Evolutionary conservation across 129 eudicot genomes (phyloP).

Genomic region (Flaveria bidentis): DNA sequence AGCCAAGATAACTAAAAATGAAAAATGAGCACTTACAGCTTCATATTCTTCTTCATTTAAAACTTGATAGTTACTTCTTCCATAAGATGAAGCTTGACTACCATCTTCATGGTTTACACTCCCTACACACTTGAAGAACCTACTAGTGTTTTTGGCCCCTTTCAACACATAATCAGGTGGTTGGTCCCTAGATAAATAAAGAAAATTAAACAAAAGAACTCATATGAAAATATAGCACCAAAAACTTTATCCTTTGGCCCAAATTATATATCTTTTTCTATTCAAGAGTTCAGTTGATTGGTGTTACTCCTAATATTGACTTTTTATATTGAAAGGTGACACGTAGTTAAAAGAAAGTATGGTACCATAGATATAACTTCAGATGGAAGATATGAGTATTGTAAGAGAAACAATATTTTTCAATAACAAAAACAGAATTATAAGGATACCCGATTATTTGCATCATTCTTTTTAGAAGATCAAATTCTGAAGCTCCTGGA

Average conservation of each 20-base stretch:
- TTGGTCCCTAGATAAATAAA: slow-evolving; percentile 55
- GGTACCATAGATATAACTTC: not conserved
- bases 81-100: slow-evolving; percentile 41
- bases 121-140: slow-evolving; percentile 78
- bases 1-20: not conserved
- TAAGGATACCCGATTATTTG: slow-evolving; percentile 70
- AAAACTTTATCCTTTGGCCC: not conserved
- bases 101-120: slow-evolving; percentile 56
- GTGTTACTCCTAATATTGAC: not conserved
- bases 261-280: not conserved
- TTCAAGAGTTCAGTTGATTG: not conserved
- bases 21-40: slow-evolving; percentile 57
- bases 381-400: not conserved
- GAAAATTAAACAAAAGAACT: slow-evolving; percentile 11
- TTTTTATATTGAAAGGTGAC: not conserved
- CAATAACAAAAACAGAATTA: not conserved
- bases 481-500: slow-evolving; percentile 94
- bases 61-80: slow-evolving; percentile 67
- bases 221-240: slow-evolving; percentile 1
- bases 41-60: slow-evolving; percentile 91
- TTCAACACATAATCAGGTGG: slow-evolving; percentile 92
- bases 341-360: not conserved
- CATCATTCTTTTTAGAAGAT: slow-evolving; percentile 86
- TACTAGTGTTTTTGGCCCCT: slow-evolving; percentile 84
- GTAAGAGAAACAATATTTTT: not conserved